Base-by-base conservation (phyloP, 768 basidiomycete genomes). In the Rubroboletus pulcherrimus region DNA sequence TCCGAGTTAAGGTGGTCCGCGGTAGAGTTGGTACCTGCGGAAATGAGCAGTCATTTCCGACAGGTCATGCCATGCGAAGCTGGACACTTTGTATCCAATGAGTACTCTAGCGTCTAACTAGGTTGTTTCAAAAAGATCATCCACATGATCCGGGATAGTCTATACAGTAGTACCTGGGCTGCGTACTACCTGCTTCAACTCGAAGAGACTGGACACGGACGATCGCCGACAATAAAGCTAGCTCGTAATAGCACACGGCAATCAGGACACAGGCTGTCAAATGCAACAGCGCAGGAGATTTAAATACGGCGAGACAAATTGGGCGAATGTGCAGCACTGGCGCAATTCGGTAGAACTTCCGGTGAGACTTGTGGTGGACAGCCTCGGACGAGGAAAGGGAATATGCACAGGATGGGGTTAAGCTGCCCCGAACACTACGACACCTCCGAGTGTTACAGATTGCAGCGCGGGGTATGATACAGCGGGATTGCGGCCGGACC, bases 401-500 rank as follows among this genome's bases (percentile, higher is more conserved):
- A 19, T 19, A 19, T 31, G 19, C 26, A 26, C 26, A 26, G 26
- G 26, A 26, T 26, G 26, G 26, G 26, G 26, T 26, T 26, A 21
- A 21, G 21, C 21, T 26, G 26, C 26, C 26, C 5, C 26, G 8
- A 29, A 29, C 24, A 5, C 44, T n/a, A 46, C 30, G 31, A 45
- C 9, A 19, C 12, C 19, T 9, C 26, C 5, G 43, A 29, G 11
- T 12, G 33, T 33, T n/a, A 45, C 44, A 31, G 6, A 46, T 26
- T 5, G 26, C 26, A 46, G 10, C 9, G n/a, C 44, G 12, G 30
- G n/a, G 35, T 35, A 49, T 31, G 31, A 35, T 21, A 15, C n/a
- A 10, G 12, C 14, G 7, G 56, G 62, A 33, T 44, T 60, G 11
- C 10, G 30, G 40, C 55, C 63, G 63, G 53, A 11, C 60, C 51